Conservation (phyloP, 371 early-diverging fungal genomes). For the Thermomucor indicae-seudaticae region DNA sequence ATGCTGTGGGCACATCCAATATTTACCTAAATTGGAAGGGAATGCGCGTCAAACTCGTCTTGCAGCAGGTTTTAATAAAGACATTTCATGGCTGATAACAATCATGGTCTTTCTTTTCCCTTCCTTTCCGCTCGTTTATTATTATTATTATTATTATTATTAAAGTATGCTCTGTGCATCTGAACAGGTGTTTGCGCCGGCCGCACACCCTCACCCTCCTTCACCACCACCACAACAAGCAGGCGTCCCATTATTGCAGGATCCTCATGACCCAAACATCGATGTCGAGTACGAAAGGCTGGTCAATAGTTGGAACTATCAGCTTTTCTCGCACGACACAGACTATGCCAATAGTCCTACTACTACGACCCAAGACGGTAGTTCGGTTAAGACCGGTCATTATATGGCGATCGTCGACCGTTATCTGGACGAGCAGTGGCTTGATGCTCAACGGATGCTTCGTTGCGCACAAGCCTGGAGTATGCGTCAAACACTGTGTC, state of each 20-base stretch:
- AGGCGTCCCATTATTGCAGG: slow-evolving; percentile 5
- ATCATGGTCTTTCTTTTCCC: too few species aligned
- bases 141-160: too few species aligned
- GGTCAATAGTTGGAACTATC: slow-evolving; percentile 26
- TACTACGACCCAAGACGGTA: neutral
- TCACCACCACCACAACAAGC: neutral
- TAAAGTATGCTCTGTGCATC: slow-evolving; percentile 11
- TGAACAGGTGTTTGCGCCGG: slow-evolving; percentile 10
- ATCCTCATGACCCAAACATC: slow-evolving; percentile 13
- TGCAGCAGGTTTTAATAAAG: too few species aligned
- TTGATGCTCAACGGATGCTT: slow-evolving; percentile 37
- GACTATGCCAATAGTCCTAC: neutral
- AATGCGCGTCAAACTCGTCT: too few species aligned
- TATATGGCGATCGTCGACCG: slow-evolving; percentile 30
- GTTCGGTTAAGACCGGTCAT: slow-evolving; percentile 6
- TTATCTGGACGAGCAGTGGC: slow-evolving; percentile 37
- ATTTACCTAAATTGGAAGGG: too few species aligned
- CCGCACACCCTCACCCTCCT: neutral
- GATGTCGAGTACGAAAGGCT: slow-evolving; percentile 33
- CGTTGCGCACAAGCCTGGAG: slow-evolving; percentile 44
- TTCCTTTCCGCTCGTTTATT: too few species aligned
- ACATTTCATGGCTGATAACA: too few species aligned
- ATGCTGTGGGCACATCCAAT: too few species aligned
- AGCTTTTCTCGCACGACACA: slow-evolving; percentile 12
- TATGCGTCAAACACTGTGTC: slow-evolving; percentile 11